A percentile compares a stretch with the other conserved stretches of the same genome.
phyloP scores from a whole-genome alignment of 257 asterid species.

The Linderniella brevidens region DNA sequence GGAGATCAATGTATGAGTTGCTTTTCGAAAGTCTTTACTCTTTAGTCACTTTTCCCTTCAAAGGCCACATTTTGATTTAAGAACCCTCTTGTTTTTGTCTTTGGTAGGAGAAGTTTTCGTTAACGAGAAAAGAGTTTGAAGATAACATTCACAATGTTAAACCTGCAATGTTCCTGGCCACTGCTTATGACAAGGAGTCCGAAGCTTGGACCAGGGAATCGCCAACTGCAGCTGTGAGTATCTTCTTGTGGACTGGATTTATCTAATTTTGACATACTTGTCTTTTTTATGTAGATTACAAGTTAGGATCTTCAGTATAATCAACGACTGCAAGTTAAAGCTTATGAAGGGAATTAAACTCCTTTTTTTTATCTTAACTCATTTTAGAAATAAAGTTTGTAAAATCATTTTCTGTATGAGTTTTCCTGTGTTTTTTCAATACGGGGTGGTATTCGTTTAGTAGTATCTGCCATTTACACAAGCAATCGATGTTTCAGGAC shows the following conservation, averaged over 20 bases:
- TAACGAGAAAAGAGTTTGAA: slow-evolving; percentile 43
- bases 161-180: slow-evolving; percentile 78
- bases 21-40: slow-evolving; percentile 2
- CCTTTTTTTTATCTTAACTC: too few relatives aligned
- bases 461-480: too few relatives aligned
- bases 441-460: too few relatives aligned
- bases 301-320: not conserved
- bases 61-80: not conserved
- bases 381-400: too few relatives aligned
- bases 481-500: slow-evolving; percentile 24
- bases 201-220: slow-evolving; percentile 77
- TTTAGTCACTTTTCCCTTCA: not conserved
- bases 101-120: slow-evolving; percentile 48
- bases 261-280: not conserved
- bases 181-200: slow-evolving; percentile 67
- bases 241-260: slow-evolving; percentile 7
- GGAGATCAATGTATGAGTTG: slow-evolving; percentile 53
- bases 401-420: too few relatives aligned
- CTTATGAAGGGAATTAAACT: too few relatives aligned
- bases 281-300: not conserved
- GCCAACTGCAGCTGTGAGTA: slow-evolving; percentile 61
- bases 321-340: too few relatives aligned
- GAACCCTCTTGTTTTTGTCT: slow-evolving; percentile 2
- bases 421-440: too few relatives aligned
- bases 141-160: slow-evolving; percentile 22